Evolutionary conservation across 352 stramenopile species (phyloP), one percentile per base, ranked within the genome.

Genomic region (Pythium volutum): DNA sequence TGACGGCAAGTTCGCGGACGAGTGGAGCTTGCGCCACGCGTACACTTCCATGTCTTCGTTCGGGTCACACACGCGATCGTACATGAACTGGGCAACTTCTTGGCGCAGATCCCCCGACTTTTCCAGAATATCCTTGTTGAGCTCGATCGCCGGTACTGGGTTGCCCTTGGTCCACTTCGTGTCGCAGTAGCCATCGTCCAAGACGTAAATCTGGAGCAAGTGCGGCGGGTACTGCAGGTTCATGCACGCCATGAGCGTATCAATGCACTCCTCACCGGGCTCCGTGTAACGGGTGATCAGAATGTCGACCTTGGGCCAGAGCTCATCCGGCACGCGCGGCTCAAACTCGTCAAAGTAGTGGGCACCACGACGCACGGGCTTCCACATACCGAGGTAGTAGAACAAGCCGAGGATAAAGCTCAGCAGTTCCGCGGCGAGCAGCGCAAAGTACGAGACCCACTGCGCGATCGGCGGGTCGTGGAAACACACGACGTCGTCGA

Each of bases 301-400:
- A 11, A 96, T 69, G 53, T 95, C 87, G 49, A 95, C 84, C 67
- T 85, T 93, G 15, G 48, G 58, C 85, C 85, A 95, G 29, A 92
- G 55, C 60, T 93, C 78, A 55, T 93, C 83, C 8, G 85, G 85
- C 11, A 95, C 79, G 52, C 78, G 76, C 12, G 85, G 85, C 55
- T 93, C 82, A 26, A 95, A 95, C 64, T 95, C 85, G 55, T 91
- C 81, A 39, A 95, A 88, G 78, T 95, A 95, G 66, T 95, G 85
- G 14, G 85, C 83, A 9, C 85, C 85, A 69, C 85, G 85, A 74
- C 83, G 85, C 52, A 95, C 85, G 5, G 85, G 85, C 43, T 93
- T 95, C 85, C 85, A 95, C 85, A 95, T 95, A 29, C 85, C 85
- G n/a, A 93, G 67, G 77, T 95, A 95, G 74, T 93, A 95, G 25